Percentiles rank a stretch among this genome's conserved stretches.
These are phyloP conservation scores for Ormosia semicastrata DNA, from an alignment of 306 rosid genomes.

Conservation along the genomic window DNA sequence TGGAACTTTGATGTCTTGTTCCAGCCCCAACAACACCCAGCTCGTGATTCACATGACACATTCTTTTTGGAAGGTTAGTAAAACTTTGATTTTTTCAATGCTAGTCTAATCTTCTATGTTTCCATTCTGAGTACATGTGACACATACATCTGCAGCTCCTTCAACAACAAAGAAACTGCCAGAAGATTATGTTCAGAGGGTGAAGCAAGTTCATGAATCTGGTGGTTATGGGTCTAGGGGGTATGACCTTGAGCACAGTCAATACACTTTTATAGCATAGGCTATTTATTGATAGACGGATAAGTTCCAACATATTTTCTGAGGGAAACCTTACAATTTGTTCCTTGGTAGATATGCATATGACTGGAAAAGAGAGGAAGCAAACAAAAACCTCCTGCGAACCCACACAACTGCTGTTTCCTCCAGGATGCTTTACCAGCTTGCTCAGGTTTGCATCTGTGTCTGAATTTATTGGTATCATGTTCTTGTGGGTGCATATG, in stretches of 20 bases:
- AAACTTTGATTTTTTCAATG: background rate
- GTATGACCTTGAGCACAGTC: conserved; percentile 40
- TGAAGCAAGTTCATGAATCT: conserved; percentile 74
- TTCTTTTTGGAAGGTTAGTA: conserved; percentile 71
- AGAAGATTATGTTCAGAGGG: conserved; percentile 93
- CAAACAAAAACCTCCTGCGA: conserved; percentile 83
- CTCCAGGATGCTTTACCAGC: conserved; percentile 79
- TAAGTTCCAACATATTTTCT: conserved; percentile 13
- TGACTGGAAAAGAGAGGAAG: conserved; percentile 93
- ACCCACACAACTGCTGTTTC: conserved; percentile 97
- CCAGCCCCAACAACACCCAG: conserved; percentile 99
- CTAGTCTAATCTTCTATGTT: conserved; percentile 16
- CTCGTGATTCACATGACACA: conserved; percentile 96
- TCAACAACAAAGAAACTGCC: conserved; percentile 74
- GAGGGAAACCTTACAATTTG: background rate
- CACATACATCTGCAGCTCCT: conserved; percentile 59
- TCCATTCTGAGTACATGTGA: conserved; percentile 25
- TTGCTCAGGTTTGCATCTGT: conserved; percentile 66
- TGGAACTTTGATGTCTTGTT: conserved; percentile 94
- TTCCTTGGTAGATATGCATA: conserved; percentile 62
- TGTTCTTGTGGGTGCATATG: background rate
- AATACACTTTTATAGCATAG: background rate
- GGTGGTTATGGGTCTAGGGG: conserved; percentile 96
- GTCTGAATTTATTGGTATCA: conserved; percentile 17
- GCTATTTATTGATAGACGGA: background rate